Base-by-base conservation (phyloP, 169 alveolate genomes). In the Sarcocystis neurona region DNA sequence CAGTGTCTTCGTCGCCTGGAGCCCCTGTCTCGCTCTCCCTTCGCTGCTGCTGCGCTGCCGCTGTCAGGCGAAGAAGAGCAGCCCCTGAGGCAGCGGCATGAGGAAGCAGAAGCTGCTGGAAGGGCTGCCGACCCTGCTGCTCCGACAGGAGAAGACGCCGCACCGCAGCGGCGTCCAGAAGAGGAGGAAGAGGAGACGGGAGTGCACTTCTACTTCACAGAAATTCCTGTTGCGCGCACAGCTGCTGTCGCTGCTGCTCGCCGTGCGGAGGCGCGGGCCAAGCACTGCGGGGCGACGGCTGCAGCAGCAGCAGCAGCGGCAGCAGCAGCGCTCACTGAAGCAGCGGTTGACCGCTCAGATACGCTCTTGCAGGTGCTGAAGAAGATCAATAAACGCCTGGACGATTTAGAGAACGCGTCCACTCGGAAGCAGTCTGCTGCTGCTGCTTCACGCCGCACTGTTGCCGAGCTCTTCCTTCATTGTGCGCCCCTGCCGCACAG, bases 161-260 rank as follows among this genome's bases (percentile, higher is more conserved):
- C 6, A 70, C 12, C n/a, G 37, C 18, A 5, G n/a, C 50, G 23
- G 27, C 30, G 23, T 53, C 30, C 12, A 53, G n/a, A n/a, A n/a
- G 79, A 70, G 47, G 48, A 72, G 27, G 56, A 39, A 72, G 56
- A 2, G 20, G 82, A 37, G 27, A 63, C 75, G 75, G 44, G 44
- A 6, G 56, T 72, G 20, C 50, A 53, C 1, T 72, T 72, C 53
- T 72, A 27, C 82, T 72, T 72, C 53, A 23, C 82, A 0, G 82
- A 72, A 6, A 39, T 72, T 27, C 82, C 82, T 2, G 34, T 56
- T 4, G 2, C 41, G 20, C 82, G 56, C 12, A 39, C 47, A 32
- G 41, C 82, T 10, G 82, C 82, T 47, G 58, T 72, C 47, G 47
- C 82, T 1, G 56, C 53, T 10, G 82, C 82, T 39, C 82, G 47